Evolutionary conservation across 23 red algal species (phyloP), one percentile per base, ranked within the genome.

Genomic region (Agarophyton chilense): DNA sequence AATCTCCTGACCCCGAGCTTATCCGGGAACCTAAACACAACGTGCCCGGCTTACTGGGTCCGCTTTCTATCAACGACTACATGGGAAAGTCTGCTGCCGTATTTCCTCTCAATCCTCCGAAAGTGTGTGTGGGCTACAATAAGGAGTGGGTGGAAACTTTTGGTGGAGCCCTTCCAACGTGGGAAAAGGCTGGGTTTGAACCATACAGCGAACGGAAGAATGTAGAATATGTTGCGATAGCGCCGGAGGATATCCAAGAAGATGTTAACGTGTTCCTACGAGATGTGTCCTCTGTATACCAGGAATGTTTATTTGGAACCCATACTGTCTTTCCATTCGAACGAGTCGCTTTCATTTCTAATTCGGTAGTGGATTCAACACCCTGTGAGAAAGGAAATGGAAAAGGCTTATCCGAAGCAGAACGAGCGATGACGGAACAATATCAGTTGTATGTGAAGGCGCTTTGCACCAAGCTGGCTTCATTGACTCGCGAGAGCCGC

Each of bases 181-280:
- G 88, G 88, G 88, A 91, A 26, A 91, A 91, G 35, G 51, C 88
- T 55, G 88, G 88, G 18, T 51, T 91, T 42, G 88, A 91, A 42
- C 88, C 88, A 10, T 91, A 82, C 34, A 82, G 76, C 46, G 75
- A 57, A 32, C 52, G 47, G 46, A 91, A 91, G 53, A 91, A 82
- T 53, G 88, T 91, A 0, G 76, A 91, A 54, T 91, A 82, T 61
- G 88, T 82, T 31, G 88, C 77, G 25, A 51, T 91, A 13, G 88
- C 76, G 11, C 88, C 88, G 45, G 66, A 91, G 18, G 88, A 91
- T 10, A 70, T 91, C 25, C 73, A 81, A 72, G 12, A 54, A 41
- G 88, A 91, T 54, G 88, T 91, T 14, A 41, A 73, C 12, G 35
- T 82, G 38, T 82, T 91, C 39, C 62, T 91, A 54, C n/a, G 88